Conservation (phyloP, 202 grass and related monocot genomes). For the Carex arenaria region DNA sequence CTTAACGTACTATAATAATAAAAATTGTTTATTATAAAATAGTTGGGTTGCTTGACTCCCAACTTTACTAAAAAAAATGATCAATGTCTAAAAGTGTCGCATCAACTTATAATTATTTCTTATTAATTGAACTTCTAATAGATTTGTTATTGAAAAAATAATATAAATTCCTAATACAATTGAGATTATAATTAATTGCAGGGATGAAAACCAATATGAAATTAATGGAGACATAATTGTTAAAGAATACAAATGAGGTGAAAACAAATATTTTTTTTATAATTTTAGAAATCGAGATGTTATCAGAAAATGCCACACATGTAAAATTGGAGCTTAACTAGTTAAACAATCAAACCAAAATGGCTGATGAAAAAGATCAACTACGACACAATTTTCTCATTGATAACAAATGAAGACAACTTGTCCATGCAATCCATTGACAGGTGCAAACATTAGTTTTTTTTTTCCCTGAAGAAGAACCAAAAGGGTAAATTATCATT, state of each 20-base stretch:
- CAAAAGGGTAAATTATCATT: background rate
- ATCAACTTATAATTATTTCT: background rate
- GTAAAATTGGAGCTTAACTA: background rate
- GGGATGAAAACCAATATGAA: background rate
- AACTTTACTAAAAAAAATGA: too few relatives aligned
- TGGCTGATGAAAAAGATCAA: background rate
- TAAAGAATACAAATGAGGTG: background rate
- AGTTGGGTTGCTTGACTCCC: too few relatives aligned
- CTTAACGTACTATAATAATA: background rate
- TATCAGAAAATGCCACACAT: background rate
- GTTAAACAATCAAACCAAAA: background rate
- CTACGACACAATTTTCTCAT: background rate
- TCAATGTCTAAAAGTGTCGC: background rate
- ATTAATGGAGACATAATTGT: background rate
- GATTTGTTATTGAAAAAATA: too few relatives aligned
- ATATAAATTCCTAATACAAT: background rate
- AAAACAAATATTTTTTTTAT: background rate
- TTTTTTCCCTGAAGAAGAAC: background rate
- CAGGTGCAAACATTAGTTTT: too few relatives aligned
- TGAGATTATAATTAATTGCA: background rate
- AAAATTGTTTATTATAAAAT: background rate
- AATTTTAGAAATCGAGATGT: background rate
- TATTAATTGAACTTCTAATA: too few relatives aligned
- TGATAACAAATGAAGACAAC: background rate
- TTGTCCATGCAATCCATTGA: background rate